A percentile compares a stretch with the other conserved stretches of the same genome.
These are phyloP conservation scores for Linnemannia hyalina DNA, from an alignment of 192 early-diverging fungal genomes.

Conservation along the genomic window DNA sequence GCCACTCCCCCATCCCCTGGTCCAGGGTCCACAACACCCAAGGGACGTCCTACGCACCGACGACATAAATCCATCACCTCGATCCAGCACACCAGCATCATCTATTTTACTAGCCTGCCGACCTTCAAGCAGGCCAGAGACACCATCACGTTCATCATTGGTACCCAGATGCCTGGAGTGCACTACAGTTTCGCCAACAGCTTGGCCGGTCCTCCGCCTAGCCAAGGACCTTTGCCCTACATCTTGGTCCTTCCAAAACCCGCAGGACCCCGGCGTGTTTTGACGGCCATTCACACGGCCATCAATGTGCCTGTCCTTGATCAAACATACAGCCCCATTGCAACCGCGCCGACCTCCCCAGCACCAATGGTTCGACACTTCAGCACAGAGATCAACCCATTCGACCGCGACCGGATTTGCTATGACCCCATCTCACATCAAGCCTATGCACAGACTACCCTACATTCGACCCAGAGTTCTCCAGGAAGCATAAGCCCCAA, in stretches of 20 bases:
- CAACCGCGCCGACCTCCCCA: slow-evolving; percentile 67
- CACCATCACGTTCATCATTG: slow-evolving; percentile 55
- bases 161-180: slow-evolving; percentile 29
- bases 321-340: slow-evolving; percentile 66
- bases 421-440: slow-evolving; percentile 44
- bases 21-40: slow-evolving; percentile 24
- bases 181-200: slow-evolving; percentile 30
- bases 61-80: slow-evolving; percentile 32
- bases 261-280: slow-evolving; percentile 68
- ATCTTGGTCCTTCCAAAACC: slow-evolving; percentile 74
- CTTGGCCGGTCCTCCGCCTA: slow-evolving; percentile 8
- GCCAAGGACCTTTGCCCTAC: slow-evolving; percentile 55
- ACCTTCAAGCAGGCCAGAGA: slow-evolving; percentile 67
- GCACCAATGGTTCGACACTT: slow-evolving; percentile 31
- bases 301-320: slow-evolving; percentile 65
- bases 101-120: slow-evolving; percentile 68
- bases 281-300: slow-evolving; percentile 71
- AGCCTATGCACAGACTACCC: slow-evolving; percentile 29
- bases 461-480: slow-evolving; percentile 42
- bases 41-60: slow-evolving; percentile 33
- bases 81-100: slow-evolving; percentile 63
- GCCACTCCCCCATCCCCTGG: slow-evolving; percentile 21
- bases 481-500: slow-evolving; percentile 50
- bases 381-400: slow-evolving; percentile 50
- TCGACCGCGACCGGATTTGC: slow-evolving; percentile 45